These are phyloP conservation scores for Stenogyne calaminthoides DNA, from an alignment of 305 asterid genomes.

Conservation along the genomic window DNA sequence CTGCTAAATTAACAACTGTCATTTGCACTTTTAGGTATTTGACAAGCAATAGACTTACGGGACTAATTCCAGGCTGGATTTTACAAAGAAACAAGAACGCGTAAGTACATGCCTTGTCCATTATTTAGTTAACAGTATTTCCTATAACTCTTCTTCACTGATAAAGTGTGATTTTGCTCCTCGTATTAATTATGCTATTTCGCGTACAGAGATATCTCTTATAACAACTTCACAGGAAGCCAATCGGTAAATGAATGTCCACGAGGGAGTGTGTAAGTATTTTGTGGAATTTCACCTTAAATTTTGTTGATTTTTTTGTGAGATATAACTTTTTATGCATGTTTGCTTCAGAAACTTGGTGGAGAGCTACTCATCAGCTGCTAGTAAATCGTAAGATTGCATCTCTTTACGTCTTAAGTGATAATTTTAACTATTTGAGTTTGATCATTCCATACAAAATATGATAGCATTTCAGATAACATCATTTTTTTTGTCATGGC, in stretches of 20 bases:
- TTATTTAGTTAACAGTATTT: neutral
- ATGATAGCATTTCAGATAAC: conserved; percentile 20
- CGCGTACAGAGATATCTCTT: conserved; percentile 70
- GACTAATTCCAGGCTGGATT: conserved; percentile 68
- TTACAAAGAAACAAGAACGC: conserved; percentile 69
- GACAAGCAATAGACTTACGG: conserved; percentile 80
- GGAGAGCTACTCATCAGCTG: conserved; percentile 71
- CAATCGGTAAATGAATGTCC: conserved; percentile 59
- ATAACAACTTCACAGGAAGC: conserved; percentile 71
- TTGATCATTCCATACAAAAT: conserved; percentile 12
- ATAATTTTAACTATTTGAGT: neutral
- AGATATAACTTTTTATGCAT: neutral
- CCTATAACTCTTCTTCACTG: neutral
- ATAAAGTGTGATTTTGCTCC: neutral
- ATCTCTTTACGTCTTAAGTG: neutral
- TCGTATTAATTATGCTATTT: conserved; percentile 24
- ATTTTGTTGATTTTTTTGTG: conserved; percentile 16
- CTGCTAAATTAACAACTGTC: conserved; percentile 10
- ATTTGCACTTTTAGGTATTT: conserved; percentile 53
- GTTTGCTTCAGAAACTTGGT: conserved; percentile 74
- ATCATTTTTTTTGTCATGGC: conserved; percentile 30
- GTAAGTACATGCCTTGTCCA: conserved; percentile 42
- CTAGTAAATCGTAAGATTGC: conserved; percentile 56
- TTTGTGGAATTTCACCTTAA: neutral
- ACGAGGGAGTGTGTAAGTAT: conserved; percentile 81